phyloP scores from a whole-genome alignment of 176 grass and related monocot genomes.

The Puccinellia tenuiflora region DNA sequence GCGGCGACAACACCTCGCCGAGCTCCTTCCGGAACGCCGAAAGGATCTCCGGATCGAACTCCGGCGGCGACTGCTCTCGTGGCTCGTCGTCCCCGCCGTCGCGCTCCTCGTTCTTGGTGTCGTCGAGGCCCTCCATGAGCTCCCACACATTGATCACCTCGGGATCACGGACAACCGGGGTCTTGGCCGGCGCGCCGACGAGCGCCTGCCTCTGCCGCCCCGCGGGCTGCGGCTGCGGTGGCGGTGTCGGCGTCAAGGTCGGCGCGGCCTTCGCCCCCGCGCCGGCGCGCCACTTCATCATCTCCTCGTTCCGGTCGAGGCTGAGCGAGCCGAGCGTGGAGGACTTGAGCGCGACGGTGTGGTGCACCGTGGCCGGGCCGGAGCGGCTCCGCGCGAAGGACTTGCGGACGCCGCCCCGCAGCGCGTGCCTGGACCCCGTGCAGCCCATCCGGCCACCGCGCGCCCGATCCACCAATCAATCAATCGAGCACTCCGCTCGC shows the following conservation, averaged over 20 bases:
- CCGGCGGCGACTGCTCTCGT: background rate
- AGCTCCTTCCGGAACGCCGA: constrained; percentile 48
- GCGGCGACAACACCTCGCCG: constrained; percentile 16
- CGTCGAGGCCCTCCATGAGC: constrained; percentile 94
- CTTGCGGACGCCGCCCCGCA: constrained; percentile 35
- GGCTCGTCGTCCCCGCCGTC: background rate
- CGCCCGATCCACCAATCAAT: background rate
- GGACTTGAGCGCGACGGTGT: constrained; percentile 71
- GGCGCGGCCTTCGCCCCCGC: background rate
- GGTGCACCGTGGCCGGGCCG: constrained; percentile 19
- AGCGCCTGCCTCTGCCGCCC: constrained; percentile 37
- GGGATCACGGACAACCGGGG: constrained; percentile 49
- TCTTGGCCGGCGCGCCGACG: constrained; percentile 47
- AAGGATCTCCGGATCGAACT: constrained; percentile 59
- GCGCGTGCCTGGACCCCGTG: constrained; percentile 68
- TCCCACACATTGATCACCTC: constrained; percentile 97
- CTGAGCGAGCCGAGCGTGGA: constrained; percentile 73
- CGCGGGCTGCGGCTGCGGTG: constrained; percentile 16
- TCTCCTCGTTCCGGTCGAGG: constrained; percentile 63
- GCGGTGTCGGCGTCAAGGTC: background rate
- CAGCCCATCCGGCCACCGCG: constrained; percentile 54
- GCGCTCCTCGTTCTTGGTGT: constrained; percentile 40
- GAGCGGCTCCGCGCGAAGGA: constrained; percentile 47
- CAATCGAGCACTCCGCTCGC: background rate
- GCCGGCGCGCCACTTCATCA: constrained; percentile 49